Evolutionary conservation across 306 rosid species (phyloP), one percentile per base, ranked within the genome.

Genomic region (Cucumis hystrix): DNA sequence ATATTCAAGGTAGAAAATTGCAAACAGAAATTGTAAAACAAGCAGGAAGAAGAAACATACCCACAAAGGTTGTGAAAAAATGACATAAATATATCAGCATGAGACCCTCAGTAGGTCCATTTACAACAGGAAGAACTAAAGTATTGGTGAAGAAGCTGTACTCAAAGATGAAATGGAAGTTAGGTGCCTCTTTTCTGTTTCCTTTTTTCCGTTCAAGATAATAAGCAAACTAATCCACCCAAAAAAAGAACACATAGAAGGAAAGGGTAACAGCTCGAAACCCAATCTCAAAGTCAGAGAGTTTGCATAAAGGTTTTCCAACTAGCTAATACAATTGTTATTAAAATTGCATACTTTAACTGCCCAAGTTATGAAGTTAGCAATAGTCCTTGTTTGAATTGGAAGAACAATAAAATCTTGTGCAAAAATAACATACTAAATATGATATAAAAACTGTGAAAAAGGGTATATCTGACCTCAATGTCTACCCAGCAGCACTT

Each of bases 21-120:
- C 9, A 18, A 66, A 39, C 20, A 59, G 45, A 17, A 81, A 70
- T 45, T 55, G 71, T 41, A 67, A 74, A 43, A 43, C 55, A 20
- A 52, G 63, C 61, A 45, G 61, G 39, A 25, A 83, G 78, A 82
- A 52, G 71, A 79, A 82, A 16, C 87, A 41, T 92, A 95, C 99
- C 99, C 10, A 92, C 97, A 40, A 89, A 15, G 59, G 96, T 88
- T 20, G 98, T 96, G 87, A 92, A 91, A 84, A 88, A 89, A 79
- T 96, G 99, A 65, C 51, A 2, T 30, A 84, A 7, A 80, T 91
- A 92, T 66, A 96, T 91, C 80, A 92, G 82, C 98, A 88, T 84
- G 73, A 96, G 96, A 86, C 99, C 99, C 84, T 96, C 99, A 0
- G 99, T 96, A 76, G 99, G 98, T 62, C 99, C 99, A 85, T 96